phyloP scores from a whole-genome alignment of 2,329 filamentous ascomycete genomes.

The Falciphora oryzae region DNA sequence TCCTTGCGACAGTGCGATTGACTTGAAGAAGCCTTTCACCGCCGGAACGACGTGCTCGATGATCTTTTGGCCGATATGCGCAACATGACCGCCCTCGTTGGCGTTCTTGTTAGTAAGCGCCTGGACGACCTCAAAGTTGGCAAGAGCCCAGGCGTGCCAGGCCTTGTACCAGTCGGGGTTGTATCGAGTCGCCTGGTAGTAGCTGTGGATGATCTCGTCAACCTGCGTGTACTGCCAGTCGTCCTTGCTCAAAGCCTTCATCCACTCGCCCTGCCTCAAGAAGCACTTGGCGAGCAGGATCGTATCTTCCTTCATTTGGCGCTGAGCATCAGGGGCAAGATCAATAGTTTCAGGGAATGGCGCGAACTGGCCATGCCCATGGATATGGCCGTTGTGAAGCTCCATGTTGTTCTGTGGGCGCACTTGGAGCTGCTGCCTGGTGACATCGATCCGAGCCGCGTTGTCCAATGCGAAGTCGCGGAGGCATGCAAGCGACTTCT shows the following conservation, averaged over 20 bases:
- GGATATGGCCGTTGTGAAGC: constrained; percentile 30
- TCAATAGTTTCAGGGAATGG: constrained; percentile 15
- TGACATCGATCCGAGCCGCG: constrained; percentile 47
- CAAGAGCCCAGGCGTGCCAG: constrained; percentile 97
- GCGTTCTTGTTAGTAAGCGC: constrained; percentile 64
- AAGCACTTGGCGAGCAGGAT: constrained; percentile 90
- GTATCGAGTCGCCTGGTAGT: constrained; percentile 86
- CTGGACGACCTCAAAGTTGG: constrained; percentile 97
- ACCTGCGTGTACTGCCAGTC: constrained; percentile 86
- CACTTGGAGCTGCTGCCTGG: constrained; percentile 42
- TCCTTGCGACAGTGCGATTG: constrained; percentile 82
- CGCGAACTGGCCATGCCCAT: constrained; percentile 6
- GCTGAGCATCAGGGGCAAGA: constrained; percentile 44
- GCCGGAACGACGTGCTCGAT: constrained; percentile 90
- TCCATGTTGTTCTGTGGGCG: constrained; percentile 39
- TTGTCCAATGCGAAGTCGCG: constrained; percentile 57
- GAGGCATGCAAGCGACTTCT: constrained; percentile 53
- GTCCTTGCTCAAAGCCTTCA: constrained; percentile 75
- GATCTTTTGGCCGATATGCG: constrained; percentile 30
- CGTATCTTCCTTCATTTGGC: constrained; percentile 53
- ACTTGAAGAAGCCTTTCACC: constrained; percentile 94
- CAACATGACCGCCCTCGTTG: constrained; percentile 27
- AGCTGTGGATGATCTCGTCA: constrained; percentile 83
- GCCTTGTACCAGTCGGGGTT: constrained; percentile 98
- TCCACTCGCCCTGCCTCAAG: constrained; percentile 94